phyloP scores from a whole-genome alignment of 1,139 yeast species.

The Geotrichum aggregatum region DNA sequence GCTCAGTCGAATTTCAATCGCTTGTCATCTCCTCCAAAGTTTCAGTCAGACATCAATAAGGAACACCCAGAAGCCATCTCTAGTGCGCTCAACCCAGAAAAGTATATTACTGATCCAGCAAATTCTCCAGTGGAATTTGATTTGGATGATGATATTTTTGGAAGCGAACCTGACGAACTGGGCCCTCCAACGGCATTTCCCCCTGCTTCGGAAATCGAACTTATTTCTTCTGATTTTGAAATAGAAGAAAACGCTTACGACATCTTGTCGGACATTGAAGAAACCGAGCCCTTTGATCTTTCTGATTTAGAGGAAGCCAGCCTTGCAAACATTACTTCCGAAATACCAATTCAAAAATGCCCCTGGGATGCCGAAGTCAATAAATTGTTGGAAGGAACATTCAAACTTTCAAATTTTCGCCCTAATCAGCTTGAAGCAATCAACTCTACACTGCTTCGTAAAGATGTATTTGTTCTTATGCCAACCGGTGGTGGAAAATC shows the following conservation, averaged over 20 bases:
- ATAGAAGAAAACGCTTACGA: not conserved
- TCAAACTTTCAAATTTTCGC: conserved; percentile 66
- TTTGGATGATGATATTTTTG: conserved; percentile 1
- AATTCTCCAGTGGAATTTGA: conserved; percentile 9
- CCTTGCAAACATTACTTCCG: not conserved
- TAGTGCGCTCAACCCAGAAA: not conserved
- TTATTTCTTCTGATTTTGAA: conserved; percentile 13
- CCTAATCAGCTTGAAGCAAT: conserved; percentile 85
- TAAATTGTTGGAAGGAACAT: conserved; percentile 52
- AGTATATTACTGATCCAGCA: not conserved
- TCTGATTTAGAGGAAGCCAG: not conserved
- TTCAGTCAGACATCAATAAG: not conserved
- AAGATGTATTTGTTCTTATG: conserved; percentile 92
- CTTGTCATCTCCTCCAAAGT: not conserved
- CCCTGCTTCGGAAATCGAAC: conserved; percentile 3
- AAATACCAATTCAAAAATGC: conserved; percentile 25
- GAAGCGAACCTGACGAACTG: not conserved
- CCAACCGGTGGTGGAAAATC: conserved; percentile 99
- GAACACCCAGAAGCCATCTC: not conserved
- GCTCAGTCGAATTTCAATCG: not conserved
- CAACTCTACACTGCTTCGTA: conserved; percentile 71
- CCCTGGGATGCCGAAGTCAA: conserved; percentile 69
- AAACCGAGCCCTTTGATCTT: conserved; percentile 1
- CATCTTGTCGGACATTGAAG: conserved; percentile 4
- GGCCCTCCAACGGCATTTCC: not conserved